Conservation (phyloP, 2,329 filamentous ascomycete genomes). For the Apiospora marii region DNA sequence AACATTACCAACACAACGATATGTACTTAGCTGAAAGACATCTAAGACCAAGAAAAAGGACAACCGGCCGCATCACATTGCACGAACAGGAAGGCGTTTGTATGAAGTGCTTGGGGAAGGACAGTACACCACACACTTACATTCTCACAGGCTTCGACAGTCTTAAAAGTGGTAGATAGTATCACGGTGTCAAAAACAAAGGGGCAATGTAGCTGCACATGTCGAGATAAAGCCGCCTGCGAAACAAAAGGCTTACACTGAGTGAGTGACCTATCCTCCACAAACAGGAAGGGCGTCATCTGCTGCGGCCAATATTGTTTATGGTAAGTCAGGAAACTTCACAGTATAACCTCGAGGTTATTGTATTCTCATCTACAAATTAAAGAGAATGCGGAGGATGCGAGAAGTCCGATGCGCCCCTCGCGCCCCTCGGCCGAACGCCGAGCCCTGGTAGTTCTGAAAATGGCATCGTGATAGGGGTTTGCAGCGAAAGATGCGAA, state of each 20-base stretch:
- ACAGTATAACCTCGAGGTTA: neutral
- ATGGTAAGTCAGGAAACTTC: neutral
- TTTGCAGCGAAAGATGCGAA: neutral
- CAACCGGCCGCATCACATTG: neutral
- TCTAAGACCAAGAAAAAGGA: neutral
- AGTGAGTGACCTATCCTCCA: neutral
- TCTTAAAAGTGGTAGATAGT: neutral
- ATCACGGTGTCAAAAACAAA: neutral
- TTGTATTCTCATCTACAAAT: no score
- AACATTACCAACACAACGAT: neutral
- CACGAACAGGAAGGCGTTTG: neutral
- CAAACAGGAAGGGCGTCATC: neutral
- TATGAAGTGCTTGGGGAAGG: neutral
- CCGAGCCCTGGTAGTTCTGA: neutral
- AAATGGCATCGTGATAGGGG: neutral
- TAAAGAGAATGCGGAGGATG: no score
- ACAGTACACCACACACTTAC: neutral
- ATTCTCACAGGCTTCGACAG: neutral
- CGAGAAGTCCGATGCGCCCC: neutral
- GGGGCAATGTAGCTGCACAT: neutral
- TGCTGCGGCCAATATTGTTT: neutral
- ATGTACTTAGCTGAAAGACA: neutral
- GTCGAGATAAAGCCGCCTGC: neutral
- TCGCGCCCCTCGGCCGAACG: no score
- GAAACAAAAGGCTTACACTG: neutral